Percentiles rank a stretch among this genome's conserved stretches.
Evolutionary conservation across 495 filamentous ascomycete genomes (phyloP).

Genomic region (Hyaloscypha bicolor): DNA sequence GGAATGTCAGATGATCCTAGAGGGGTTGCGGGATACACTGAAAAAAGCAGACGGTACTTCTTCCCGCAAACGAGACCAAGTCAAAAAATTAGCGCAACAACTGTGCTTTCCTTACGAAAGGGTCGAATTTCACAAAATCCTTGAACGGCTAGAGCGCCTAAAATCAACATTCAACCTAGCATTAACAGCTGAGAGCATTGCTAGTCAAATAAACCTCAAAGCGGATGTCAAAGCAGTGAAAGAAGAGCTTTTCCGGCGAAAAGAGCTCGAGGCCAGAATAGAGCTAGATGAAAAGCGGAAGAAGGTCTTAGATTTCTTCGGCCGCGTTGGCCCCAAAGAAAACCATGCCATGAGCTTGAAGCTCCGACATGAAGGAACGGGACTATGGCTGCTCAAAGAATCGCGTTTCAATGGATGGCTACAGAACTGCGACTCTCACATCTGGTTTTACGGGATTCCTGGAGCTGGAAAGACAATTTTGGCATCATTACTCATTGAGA

Average conservation of each 20-base stretch:
- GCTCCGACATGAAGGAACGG: neutral
- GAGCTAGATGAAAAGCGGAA: constrained; percentile 1
- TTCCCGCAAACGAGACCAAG: constrained; percentile 6
- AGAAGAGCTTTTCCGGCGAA: too few species aligned
- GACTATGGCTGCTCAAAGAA: neutral
- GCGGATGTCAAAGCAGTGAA: constrained; percentile 2
- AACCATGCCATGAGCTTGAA: constrained; percentile 3
- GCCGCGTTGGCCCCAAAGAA: neutral
- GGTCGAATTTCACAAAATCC: neutral
- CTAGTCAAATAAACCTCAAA: constrained; percentile 1
- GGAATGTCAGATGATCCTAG: neutral
- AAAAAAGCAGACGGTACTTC: constrained; percentile 1
- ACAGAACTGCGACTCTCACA: neutral
- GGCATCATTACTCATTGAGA: neutral
- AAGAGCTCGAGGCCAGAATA: neutral
- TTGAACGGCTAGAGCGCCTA: constrained; percentile 2
- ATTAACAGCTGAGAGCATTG: constrained; percentile 4
- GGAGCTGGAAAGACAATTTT: constrained; percentile 3
- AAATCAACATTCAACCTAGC: constrained; percentile 5
- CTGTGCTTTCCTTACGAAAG: constrained; percentile 5
- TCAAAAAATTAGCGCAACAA: neutral
- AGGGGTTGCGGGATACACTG: neutral
- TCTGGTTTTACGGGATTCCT: neutral
- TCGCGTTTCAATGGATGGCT: neutral
- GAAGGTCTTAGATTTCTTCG: neutral